Base-by-base conservation (phyloP, 2,329 filamentous ascomycete genomes). In the Leptographium radiaticola region DNA sequence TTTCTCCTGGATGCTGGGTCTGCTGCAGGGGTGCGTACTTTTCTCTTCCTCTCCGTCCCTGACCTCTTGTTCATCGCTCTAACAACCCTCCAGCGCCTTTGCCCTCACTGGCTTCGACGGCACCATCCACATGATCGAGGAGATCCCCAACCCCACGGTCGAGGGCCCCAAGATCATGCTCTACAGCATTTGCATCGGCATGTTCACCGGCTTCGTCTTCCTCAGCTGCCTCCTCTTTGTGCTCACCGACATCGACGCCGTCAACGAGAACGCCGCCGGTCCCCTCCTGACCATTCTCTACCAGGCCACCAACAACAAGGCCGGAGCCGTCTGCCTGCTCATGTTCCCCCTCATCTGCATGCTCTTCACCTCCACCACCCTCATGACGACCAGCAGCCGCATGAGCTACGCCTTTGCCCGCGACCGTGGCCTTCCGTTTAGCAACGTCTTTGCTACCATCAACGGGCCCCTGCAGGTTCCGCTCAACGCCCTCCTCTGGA, bases 101-200 rank as follows among this genome's bases (percentile, higher is more conserved):
- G 68, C 71, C 7, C 60, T 77, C 31, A 76, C 73, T 0, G 75
- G 73, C 45, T 77, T 77, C 58, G 75, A 76, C 59, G 76, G 74
- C 61, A 72, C 75, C 5, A 73, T 74, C 15, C 68, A 75, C 66
- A 77, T 78, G 74, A 75, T 75, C 53, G 75, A 77, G 60, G 79
- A 83, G 60, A 81, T 82, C 10, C 77, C 78, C n/a, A 69, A 79
- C 34, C 70, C 77, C 0, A 68, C 77, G 1, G 67, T 75, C 1
- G 73, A 82, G 56, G 82, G 81, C 0, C 83, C 83, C 7, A 77
- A 75, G 58, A 82, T 85, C 55, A 84, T 86, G 81, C 72, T 86
- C 25, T 77, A 75, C 59, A 82, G 79, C 56, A 81, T 85, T 39
- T 65, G 65, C 10, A 85, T 86, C 20, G 82, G 82, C 54, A 79